A percentile compares a stretch with the other conserved stretches of the same genome.
phyloP scores from a whole-genome alignment of 202 grass and related monocot species.

The Elaeis oleifera region DNA sequence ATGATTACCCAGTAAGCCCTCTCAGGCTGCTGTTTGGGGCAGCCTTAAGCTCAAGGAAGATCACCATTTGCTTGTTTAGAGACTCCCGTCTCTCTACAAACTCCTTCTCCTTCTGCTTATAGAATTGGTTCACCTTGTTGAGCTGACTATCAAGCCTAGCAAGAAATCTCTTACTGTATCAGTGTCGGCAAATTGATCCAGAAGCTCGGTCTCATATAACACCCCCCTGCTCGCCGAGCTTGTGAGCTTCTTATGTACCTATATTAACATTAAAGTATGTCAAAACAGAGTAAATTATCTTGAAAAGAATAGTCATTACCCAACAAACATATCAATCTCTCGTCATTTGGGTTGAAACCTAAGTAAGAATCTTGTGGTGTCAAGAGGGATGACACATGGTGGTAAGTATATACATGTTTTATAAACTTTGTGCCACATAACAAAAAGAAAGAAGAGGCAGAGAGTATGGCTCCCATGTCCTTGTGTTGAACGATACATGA shows the following conservation, averaged over 20 bases:
- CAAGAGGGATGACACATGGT: too few species aligned
- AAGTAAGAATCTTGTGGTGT: too few species aligned
- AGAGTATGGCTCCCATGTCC: too few species aligned
- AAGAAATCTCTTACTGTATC: slow-evolving; percentile 48
- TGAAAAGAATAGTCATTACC: background rate
- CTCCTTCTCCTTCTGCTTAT: slow-evolving; percentile 65
- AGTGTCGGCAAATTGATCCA: slow-evolving; percentile 29
- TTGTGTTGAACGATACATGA: background rate
- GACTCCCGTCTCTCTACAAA: slow-evolving; percentile 41
- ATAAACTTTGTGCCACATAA: too few species aligned
- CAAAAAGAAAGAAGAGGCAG: too few species aligned
- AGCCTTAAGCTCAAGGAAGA: slow-evolving; percentile 51
- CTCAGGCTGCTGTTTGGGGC: slow-evolving; percentile 32
- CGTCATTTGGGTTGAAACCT: too few species aligned
- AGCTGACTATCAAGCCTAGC: slow-evolving; percentile 54
- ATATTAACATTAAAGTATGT: background rate
- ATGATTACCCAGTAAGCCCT: slow-evolving; percentile 10
- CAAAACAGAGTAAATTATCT: background rate
- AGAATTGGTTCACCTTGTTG: slow-evolving; percentile 89
- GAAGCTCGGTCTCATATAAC: slow-evolving; percentile 65
- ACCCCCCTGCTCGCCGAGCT: slow-evolving; percentile 39
- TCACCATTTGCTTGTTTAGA: slow-evolving; percentile 59
- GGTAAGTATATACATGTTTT: too few species aligned
- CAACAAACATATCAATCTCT: background rate
- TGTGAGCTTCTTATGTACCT: slow-evolving; percentile 48